Evolutionary conservation across 2,329 filamentous ascomycete species (phyloP).

Genomic region (Metarhizium album): DNA sequence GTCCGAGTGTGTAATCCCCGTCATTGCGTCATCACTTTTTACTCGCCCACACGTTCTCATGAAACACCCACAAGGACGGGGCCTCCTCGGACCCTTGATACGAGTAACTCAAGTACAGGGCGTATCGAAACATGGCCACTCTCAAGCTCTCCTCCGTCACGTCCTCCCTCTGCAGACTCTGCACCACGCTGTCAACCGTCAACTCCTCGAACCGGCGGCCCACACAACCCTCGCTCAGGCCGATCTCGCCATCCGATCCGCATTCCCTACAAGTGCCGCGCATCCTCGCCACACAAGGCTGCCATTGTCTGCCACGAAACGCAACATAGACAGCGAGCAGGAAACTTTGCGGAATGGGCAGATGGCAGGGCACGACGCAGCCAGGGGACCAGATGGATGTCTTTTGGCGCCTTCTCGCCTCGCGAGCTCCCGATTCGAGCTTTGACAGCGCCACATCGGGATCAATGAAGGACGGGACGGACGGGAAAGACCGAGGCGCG

Average conservation of each 20-base stretch:
- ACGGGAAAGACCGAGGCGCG: conserved; percentile 15
- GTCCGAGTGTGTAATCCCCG: not conserved
- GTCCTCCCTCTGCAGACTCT: conserved; percentile 12
- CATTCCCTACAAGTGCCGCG: not conserved
- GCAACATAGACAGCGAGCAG: conserved; percentile 20
- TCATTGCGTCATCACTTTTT: conserved; percentile 3
- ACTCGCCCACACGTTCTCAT: conserved; percentile 10
- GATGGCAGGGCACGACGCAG: conserved; percentile 19
- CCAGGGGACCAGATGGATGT: conserved; percentile 24
- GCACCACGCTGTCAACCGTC: conserved; percentile 9
- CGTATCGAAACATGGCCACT: conserved; percentile 22
- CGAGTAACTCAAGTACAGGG: conserved; percentile 24
- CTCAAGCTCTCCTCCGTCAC: conserved; percentile 15
- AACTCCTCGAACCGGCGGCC: conserved; percentile 1
- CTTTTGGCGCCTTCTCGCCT: conserved; percentile 13
- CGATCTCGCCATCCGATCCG: conserved; percentile 7
- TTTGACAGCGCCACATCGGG: conserved; percentile 14
- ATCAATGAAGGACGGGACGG: conserved; percentile 21
- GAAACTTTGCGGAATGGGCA: conserved; percentile 21
- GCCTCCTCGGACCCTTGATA: conserved; percentile 13
- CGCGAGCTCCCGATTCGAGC: conserved; percentile 12
- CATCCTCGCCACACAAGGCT: not conserved
- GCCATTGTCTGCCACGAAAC: conserved; percentile 16
- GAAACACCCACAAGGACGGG: conserved; percentile 22
- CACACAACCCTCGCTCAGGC: conserved; percentile 3